Percentiles rank a stretch among this genome's conserved stretches.
These are phyloP conservation scores for Phytopythium ostracodes DNA, from an alignment of 352 stramenopile species.

Conservation along the genomic window DNA sequence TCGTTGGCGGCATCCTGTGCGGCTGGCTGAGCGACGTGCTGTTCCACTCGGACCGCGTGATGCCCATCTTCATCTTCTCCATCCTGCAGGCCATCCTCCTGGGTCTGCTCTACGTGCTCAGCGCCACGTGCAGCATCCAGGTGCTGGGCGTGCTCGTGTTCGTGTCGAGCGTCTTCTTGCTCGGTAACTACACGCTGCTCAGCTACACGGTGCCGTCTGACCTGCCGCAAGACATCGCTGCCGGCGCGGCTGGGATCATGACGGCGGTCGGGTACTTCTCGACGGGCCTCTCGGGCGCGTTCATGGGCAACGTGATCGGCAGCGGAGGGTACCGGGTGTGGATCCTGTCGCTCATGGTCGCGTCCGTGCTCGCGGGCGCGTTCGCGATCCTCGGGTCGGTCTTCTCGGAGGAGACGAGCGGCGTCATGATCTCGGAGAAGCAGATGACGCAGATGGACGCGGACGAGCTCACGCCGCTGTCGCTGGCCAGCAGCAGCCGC, in stretches of 20 bases:
- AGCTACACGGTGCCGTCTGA: slow-evolving; percentile 74
- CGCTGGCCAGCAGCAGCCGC: slow-evolving; percentile 19
- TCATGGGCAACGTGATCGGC: slow-evolving; percentile 65
- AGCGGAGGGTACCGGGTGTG: slow-evolving; percentile 52
- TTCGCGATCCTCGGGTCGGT: slow-evolving; percentile 60
- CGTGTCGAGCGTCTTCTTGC: slow-evolving; percentile 58
- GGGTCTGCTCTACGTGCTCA: slow-evolving; percentile 51
- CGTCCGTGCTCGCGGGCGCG: slow-evolving; percentile 49
- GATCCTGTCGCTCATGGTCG: slow-evolving; percentile 50
- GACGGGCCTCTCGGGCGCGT: slow-evolving; percentile 50
- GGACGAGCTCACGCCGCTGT: slow-evolving; percentile 34
- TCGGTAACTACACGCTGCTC: slow-evolving; percentile 74
- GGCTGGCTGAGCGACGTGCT: slow-evolving; percentile 69
- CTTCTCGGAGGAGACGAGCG: slow-evolving; percentile 30
- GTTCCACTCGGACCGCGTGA: slow-evolving; percentile 61
- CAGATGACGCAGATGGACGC: slow-evolving; percentile 17
- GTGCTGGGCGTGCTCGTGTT: slow-evolving; percentile 58
- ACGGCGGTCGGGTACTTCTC: slow-evolving; percentile 66
- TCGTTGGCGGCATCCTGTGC: slow-evolving; percentile 65
- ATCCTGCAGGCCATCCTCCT: slow-evolving; percentile 53
- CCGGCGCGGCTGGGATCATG: slow-evolving; percentile 59
- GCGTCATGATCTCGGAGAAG: slow-evolving; percentile 25
- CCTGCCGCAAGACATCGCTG: slow-evolving; percentile 64
- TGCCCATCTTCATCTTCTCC: slow-evolving; percentile 74
- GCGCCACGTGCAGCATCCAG: slow-evolving; percentile 39